These are phyloP conservation scores for Paracoccidioides lutzii DNA, from an alignment of 2,329 filamentous ascomycete species.

Conservation along the genomic window DNA sequence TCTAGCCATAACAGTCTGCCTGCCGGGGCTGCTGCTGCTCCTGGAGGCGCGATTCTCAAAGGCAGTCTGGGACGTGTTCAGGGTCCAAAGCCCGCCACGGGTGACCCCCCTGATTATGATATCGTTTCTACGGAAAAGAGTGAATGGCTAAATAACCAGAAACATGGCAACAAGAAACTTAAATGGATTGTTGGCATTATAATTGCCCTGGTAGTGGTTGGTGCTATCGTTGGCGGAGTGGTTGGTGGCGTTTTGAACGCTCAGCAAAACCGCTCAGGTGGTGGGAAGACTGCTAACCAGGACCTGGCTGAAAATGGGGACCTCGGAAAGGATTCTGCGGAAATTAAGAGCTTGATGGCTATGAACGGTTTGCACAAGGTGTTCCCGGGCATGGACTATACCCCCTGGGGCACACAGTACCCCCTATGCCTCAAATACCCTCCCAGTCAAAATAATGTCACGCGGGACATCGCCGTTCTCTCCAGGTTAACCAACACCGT, in stretches of 20 bases:
- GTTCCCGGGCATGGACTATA: slow-evolving; percentile 92
- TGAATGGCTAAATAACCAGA: slow-evolving; percentile 50
- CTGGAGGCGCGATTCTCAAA: slow-evolving; percentile 32
- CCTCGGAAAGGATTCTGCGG: slow-evolving; percentile 56
- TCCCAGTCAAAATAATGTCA: slow-evolving; percentile 87
- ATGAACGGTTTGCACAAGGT: slow-evolving; percentile 78
- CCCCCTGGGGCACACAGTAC: slow-evolving; percentile 79
- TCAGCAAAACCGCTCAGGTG: slow-evolving; percentile 9
- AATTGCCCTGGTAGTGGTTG: slow-evolving; percentile 53
- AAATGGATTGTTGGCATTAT: slow-evolving; percentile 55
- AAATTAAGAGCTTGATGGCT: slow-evolving; percentile 71
- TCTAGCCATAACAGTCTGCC: slow-evolving; percentile 24
- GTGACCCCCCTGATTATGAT: slow-evolving; percentile 40
- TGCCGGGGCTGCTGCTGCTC: slow-evolving; percentile 25
- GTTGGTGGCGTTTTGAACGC: slow-evolving; percentile 56
- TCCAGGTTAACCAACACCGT: slow-evolving; percentile 81
- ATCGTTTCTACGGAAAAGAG: slow-evolving; percentile 51
- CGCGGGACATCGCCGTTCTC: slow-evolving; percentile 77
- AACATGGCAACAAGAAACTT: slow-evolving; percentile 50
- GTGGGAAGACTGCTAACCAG: slow-evolving; percentile 42
- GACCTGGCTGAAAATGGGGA: slow-evolving; percentile 55
- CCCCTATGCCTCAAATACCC: slow-evolving; percentile 65
- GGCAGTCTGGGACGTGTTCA: slow-evolving; percentile 30
- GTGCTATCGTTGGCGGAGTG: slow-evolving; percentile 60
- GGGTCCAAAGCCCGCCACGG: slow-evolving; percentile 25